Base-by-base conservation (phyloP, 2,329 filamentous ascomycete genomes). In the Cladophialophora psammophila region DNA sequence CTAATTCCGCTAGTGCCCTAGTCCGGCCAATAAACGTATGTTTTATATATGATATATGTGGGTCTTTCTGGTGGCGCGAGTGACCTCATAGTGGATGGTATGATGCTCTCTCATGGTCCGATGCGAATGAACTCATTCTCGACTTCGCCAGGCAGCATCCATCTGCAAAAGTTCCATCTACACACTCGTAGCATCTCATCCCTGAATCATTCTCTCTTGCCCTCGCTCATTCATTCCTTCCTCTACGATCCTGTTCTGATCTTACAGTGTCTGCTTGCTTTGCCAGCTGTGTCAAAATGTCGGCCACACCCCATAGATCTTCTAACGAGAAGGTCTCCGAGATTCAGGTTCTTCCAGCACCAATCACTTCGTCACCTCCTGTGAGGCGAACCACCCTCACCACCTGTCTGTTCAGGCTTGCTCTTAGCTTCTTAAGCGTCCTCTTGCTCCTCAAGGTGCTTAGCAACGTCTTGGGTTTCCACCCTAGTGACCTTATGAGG, bases 271-370 rank as follows among this genome's bases (percentile, higher is more conserved):
- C 18, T 50, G 45, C 20, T n/a, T 20, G 9, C 18, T 12, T 50
- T 2, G 20, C 45, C 45, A 20, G 13, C 9, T 42, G 18, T 20
- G 3, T 50, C 45, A 50, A 50, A 26, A 61, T 65, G 63, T 53
- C 63, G 57, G 48, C 48, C 63, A 40, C 48, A 0, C 6, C 20
- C 45, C 13, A 34, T 40, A 40, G 34, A 2, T 65, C 50, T 36
- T 31, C 26, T 2, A 48, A 59, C 52, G 63, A 65, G 15, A 65
- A 65, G 58, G 50, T 26, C 5, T 13, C 63, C 52, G 32, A 38
- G 50, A 38, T 68, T 9, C 42, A 65, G 45, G 53, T 42, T 18
- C 66, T 65, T 20, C 63, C 63, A 12, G 45, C 60, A 5, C 66
- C 66, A 10, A 58, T 54, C 13, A 65, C 55, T 38, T 18, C 36